Evolutionary conservation across 2,329 filamentous ascomycete species (phyloP).

Genomic region (Daldinia sp.): DNA sequence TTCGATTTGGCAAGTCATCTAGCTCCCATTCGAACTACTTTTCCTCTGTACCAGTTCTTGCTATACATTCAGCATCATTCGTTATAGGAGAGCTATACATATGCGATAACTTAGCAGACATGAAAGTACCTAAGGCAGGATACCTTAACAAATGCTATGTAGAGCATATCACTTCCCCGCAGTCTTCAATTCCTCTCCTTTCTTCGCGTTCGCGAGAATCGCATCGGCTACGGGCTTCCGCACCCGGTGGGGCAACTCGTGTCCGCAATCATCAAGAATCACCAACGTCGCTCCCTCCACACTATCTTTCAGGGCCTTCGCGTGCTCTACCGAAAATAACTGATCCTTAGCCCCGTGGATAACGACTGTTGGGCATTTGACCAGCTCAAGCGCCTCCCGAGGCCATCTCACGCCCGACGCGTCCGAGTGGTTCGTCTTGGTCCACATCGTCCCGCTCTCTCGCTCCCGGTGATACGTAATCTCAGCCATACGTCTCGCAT

Average conservation of each 20-base stretch:
- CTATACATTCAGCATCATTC: background rate
- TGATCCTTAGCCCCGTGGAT: slow-evolving; percentile 6
- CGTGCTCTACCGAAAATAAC: background rate
- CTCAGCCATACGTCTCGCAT: background rate
- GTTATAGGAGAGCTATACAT: background rate
- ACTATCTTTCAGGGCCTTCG: background rate
- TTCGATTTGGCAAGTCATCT: background rate
- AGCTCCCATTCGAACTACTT: background rate
- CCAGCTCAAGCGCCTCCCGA: slow-evolving; percentile 1
- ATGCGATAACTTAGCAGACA: background rate
- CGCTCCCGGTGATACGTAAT: slow-evolving; percentile 1
- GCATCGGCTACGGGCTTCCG: background rate
- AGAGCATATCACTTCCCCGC: background rate
- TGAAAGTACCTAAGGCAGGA: background rate
- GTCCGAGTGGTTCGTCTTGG: background rate
- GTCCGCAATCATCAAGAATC: slow-evolving; percentile 2
- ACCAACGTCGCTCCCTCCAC: slow-evolving; percentile 4
- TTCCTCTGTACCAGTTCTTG: background rate
- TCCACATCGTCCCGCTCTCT: slow-evolving; percentile 3
- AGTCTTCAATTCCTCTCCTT: background rate
- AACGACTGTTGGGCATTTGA: slow-evolving; percentile 1
- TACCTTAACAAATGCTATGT: background rate
- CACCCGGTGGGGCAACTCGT: background rate
- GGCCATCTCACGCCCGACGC: slow-evolving; percentile 2
- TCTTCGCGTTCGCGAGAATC: slow-evolving; percentile 3